These are phyloP conservation scores for Neoscytalidium dimidiatum DNA, from an alignment of 2,329 filamentous ascomycete genomes.

Conservation along the genomic window DNA sequence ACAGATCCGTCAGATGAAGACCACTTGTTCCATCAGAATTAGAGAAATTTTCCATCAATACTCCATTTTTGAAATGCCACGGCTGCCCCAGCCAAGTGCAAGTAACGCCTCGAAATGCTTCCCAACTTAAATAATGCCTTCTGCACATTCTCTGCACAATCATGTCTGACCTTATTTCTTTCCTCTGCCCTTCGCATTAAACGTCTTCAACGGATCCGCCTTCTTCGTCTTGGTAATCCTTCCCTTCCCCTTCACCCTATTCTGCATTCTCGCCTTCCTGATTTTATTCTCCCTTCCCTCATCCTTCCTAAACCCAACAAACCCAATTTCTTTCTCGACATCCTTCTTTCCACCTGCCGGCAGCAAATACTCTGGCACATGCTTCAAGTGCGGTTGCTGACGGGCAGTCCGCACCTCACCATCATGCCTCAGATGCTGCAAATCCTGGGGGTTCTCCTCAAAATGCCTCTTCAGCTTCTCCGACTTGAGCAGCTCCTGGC, in stretches of 20 bases:
- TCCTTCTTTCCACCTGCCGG: slow-evolving; percentile 72
- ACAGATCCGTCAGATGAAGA: background rate
- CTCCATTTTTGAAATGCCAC: background rate
- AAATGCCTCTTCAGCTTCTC: slow-evolving; percentile 95
- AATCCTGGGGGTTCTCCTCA: slow-evolving; percentile 90
- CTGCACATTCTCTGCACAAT: background rate
- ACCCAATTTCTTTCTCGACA: slow-evolving; percentile 69
- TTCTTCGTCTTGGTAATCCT: slow-evolving; percentile 56
- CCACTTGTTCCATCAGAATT: background rate
- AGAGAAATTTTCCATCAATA: background rate
- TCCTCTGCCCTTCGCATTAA: slow-evolving; percentile 58
- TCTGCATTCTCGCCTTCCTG: slow-evolving; percentile 47
- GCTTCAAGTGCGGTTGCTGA: slow-evolving; percentile 85
- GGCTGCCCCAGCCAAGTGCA: background rate
- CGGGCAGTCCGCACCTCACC: slow-evolving; percentile 80
- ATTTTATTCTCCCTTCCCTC: slow-evolving; percentile 43
- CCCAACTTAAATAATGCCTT: background rate
- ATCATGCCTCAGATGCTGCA: slow-evolving; percentile 87
- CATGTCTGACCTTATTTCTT: slow-evolving; percentile 30
- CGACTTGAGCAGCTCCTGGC: slow-evolving; percentile 86
- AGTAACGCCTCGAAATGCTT: background rate
- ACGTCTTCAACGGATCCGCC: slow-evolving; percentile 83
- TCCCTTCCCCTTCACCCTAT: slow-evolving; percentile 49
- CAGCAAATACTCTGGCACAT: slow-evolving; percentile 91
- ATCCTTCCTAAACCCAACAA: slow-evolving; percentile 65